A percentile compares a stretch with the other conserved stretches of the same genome.
Conservation (phyloP, 805 yeast genomes). For the Starmerella asiatica region DNA sequence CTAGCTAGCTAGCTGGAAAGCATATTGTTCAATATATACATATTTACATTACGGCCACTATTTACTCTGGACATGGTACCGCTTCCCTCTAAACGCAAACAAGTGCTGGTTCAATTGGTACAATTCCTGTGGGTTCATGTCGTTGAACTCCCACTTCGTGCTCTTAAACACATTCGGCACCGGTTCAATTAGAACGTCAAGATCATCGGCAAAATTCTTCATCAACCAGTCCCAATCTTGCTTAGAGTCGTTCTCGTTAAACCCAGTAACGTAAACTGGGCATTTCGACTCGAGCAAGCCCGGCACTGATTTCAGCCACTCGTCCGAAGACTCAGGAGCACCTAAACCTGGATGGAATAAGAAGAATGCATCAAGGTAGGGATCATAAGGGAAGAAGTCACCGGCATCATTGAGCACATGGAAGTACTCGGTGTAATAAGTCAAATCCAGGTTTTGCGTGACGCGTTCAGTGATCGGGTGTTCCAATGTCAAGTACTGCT, state of each 20-base stretch:
- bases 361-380: slow-evolving; percentile 85
- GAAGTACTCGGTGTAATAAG: slow-evolving; percentile 83
- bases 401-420: slow-evolving; percentile 81
- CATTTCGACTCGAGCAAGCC: slow-evolving; percentile 88
- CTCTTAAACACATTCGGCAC: slow-evolving; percentile 63
- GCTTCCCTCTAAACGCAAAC: slow-evolving; percentile 89
- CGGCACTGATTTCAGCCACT: slow-evolving; percentile 75
- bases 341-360: slow-evolving; percentile 92
- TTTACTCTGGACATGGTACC: slow-evolving; percentile 53
- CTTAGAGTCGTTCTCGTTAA: slow-evolving; percentile 56
- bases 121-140: slow-evolving; percentile 80
- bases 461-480: slow-evolving; percentile 45
- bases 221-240: slow-evolving; percentile 63
- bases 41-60: background rate
- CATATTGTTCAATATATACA: background rate
- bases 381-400: slow-evolving; percentile 96
- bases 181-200: slow-evolving; percentile 69
- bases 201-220: slow-evolving; percentile 49
- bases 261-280: slow-evolving; percentile 80
- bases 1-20: too few species aligned
- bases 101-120: slow-evolving; percentile 82
- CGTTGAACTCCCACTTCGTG: slow-evolving; percentile 90
- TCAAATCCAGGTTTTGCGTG: slow-evolving; percentile 59
- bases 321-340: slow-evolving; percentile 61
- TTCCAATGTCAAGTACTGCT: slow-evolving; percentile 44